A percentile compares a stretch with the other conserved stretches of the same genome.
Evolutionary conservation across 108 stramenopile genomes (phyloP).

Genomic region (Chaetoceros tenuissimus): DNA sequence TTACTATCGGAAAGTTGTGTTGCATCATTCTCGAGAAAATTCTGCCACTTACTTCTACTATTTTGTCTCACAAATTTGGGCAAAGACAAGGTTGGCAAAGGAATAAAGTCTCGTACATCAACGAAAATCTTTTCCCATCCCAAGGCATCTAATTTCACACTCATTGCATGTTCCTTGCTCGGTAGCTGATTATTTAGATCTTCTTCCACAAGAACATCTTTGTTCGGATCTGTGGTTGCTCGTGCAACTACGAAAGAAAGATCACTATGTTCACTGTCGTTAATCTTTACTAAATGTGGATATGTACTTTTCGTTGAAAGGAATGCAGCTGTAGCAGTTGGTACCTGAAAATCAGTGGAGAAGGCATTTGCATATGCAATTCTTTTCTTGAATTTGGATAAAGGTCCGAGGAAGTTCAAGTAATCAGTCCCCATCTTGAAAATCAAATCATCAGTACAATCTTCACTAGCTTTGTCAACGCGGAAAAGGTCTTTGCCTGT

Average conservation of each 20-base stretch:
- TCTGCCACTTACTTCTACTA: constrained; percentile 16
- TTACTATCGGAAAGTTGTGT: constrained; percentile 1
- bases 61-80: constrained; percentile 21
- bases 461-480: constrained; percentile 8
- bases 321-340: constrained; percentile 73
- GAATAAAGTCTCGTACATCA: constrained; percentile 61
- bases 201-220: background rate
- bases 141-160: constrained; percentile 52
- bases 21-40: constrained; percentile 15
- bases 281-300: constrained; percentile 17
- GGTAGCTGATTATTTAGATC: background rate
- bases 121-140: constrained; percentile 88
- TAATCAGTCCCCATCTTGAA: constrained; percentile 28
- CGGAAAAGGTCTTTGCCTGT: constrained; percentile 62
- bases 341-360: constrained; percentile 83
- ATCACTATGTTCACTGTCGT: constrained; percentile 1
- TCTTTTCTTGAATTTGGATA: constrained; percentile 54
- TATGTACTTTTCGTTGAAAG: constrained; percentile 40
- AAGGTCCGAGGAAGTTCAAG: constrained; percentile 40
- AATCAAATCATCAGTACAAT: constrained; percentile 32
- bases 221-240: constrained; percentile 17
- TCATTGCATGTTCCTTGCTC: constrained; percentile 31
- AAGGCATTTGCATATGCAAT: constrained; percentile 87
- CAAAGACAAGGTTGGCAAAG: constrained; percentile 28
- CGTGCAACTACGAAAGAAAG: constrained; percentile 31